Percentiles rank a stretch among this genome's conserved stretches.
Evolutionary conservation across 495 filamentous ascomycete species (phyloP).

Genomic region (Xylaria bambusicola): DNA sequence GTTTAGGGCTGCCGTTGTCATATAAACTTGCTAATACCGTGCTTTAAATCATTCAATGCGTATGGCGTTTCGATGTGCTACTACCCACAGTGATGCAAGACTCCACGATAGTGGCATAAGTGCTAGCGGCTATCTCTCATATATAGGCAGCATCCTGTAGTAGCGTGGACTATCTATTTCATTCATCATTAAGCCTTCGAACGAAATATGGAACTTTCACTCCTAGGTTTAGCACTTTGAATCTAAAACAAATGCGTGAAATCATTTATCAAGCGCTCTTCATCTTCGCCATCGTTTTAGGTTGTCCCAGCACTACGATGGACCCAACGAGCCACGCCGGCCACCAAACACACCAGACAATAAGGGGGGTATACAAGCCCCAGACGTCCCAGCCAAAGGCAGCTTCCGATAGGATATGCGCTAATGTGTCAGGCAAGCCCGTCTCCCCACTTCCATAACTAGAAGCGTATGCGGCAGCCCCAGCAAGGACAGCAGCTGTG

Average conservation of each 20-base stretch:
- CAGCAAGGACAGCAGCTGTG: constrained; percentile 59
- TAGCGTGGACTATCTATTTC: too few species aligned
- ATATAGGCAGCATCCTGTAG: too few species aligned
- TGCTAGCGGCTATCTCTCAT: too few species aligned
- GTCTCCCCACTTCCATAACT: neutral
- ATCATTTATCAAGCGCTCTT: constrained; percentile 40
- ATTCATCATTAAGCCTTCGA: too few species aligned
- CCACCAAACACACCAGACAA: constrained; percentile 99
- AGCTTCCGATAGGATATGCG: constrained; percentile 67
- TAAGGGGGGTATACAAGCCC: constrained; percentile 85
- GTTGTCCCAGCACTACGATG: constrained; percentile 42
- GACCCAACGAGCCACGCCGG: constrained; percentile 80
- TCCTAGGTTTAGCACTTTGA: too few species aligned
- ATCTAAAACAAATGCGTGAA: too few species aligned
- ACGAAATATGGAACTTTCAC: too few species aligned
- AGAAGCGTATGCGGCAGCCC: constrained; percentile 41
- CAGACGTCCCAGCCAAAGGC: constrained; percentile 90
- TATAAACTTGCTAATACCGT: too few species aligned
- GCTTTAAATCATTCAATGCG: too few species aligned
- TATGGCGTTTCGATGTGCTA: too few species aligned
- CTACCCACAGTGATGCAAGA: too few species aligned
- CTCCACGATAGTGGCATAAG: too few species aligned
- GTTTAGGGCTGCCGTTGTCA: neutral
- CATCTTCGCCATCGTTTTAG: constrained; percentile 23
- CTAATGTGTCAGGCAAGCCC: constrained; percentile 12